Base-by-base conservation (phyloP, 805 yeast genomes). In the Nakazawaea wickerhamii region DNA sequence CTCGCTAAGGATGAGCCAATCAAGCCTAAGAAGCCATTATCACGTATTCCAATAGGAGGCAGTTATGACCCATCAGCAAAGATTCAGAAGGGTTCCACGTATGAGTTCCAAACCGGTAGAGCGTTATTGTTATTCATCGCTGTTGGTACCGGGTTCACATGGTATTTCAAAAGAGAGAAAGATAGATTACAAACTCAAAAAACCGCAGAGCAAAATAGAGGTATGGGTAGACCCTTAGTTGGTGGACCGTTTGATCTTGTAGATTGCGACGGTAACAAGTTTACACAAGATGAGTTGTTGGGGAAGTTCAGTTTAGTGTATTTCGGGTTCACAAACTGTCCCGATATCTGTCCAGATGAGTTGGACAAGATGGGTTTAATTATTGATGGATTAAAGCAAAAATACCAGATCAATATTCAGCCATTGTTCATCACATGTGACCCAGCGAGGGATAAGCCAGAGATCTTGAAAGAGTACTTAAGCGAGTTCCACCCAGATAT, bases 261-360 rank as follows among this genome's bases (percentile, higher is more conserved):
- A 7, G 96, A 91, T 58, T 71, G 75, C 26, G 64, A 88, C 40
- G 89, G 90, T 30, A 63, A 82, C 21, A 62, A 59, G 15, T 93
- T 93, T 61, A 88, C 96, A 1, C 79, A 88, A 21, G 70, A 86
- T 48, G 73, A 91, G 52, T 66, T 93, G 55, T 63, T 75, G 48
- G 93, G 90, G 26, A 82, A 77, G 59, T 93, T 89, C 63, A 78
- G 91, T 9, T 67, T 93, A 36, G 62, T 91, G n/a, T 93, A 93
- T 61, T 93, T 93, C 64, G 99, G 99, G 0, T 93, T 93, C 68
- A 85, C 96, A 4, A 90, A 90, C 64, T 93, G 99, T 65, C 99
- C 99, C 5, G 99, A 93, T 64, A 90, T 93, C 41, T 93, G 99
- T 63, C 99, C 99, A 9, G 99, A 93, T 61, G 99, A 93, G 61